Evolutionary conservation across 495 filamentous ascomycete genomes (phyloP).

Genomic region (Neurospora sp.): DNA sequence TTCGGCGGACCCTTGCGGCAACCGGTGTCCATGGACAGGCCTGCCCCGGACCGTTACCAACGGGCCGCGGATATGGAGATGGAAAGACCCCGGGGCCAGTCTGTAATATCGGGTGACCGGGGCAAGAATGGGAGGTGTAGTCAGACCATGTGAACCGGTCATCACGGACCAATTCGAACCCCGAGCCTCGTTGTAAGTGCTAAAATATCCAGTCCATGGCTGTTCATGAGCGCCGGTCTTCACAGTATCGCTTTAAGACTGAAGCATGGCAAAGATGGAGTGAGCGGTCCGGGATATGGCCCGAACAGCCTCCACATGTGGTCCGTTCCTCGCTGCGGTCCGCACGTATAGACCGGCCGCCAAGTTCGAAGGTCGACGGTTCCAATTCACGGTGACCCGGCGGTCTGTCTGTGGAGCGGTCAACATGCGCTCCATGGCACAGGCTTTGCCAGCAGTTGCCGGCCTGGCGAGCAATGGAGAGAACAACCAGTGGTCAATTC

Average conservation of each 20-base stretch:
- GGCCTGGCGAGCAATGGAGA: background rate
- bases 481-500: background rate
- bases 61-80: background rate
- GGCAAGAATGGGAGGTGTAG: background rate
- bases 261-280: background rate
- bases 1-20: background rate
- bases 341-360: background rate
- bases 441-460: background rate
- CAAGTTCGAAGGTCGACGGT: background rate
- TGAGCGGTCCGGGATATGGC: background rate
- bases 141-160: background rate
- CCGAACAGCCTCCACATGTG: background rate
- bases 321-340: background rate
- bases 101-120: background rate
- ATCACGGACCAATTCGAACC: background rate
- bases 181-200: background rate
- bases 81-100: background rate
- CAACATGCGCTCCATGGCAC: background rate
- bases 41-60: background rate
- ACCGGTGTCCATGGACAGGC: background rate
- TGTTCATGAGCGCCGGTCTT: background rate
- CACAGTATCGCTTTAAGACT: background rate
- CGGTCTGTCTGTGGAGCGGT: background rate
- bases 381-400: background rate
- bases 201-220: background rate